Percentiles rank a stretch among this genome's conserved stretches.
Evolutionary conservation across 805 yeast species (phyloP).

Genomic region (Saccharomycopsis capsularis): DNA sequence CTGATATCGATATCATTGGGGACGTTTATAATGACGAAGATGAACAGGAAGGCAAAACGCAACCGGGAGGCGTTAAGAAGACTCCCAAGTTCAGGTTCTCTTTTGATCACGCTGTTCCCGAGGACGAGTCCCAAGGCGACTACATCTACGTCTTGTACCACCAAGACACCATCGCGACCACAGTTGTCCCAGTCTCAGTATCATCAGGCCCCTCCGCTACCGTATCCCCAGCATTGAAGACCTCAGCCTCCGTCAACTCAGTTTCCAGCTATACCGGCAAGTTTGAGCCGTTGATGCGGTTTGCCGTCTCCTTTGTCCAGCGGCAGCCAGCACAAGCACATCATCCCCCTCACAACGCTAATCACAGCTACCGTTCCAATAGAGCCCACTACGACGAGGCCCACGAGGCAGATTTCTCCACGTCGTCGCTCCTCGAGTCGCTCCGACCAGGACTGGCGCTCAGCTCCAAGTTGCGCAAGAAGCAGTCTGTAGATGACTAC

Average conservation of each 20-base stretch:
- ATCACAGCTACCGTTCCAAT: too few species aligned
- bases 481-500: too few species aligned
- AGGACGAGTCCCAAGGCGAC: constrained; percentile 8
- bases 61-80: neutral
- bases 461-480: too few species aligned
- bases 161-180: too few species aligned
- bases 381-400: neutral
- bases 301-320: constrained; percentile 8
- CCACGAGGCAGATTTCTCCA: constrained; percentile 2
- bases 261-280: neutral
- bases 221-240: too few species aligned
- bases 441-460: too few species aligned
- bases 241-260: too few species aligned
- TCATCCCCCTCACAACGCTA: neutral
- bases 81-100: constrained; percentile 18
- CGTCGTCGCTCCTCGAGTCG: neutral
- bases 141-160: constrained; percentile 15
- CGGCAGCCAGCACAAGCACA: neutral
- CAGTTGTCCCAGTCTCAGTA: too few species aligned
- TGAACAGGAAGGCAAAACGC: neutral
- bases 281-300: constrained; percentile 10
- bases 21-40: constrained; percentile 21
- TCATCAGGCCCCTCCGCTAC: too few species aligned
- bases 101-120: constrained; percentile 15
- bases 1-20: constrained; percentile 17